Base-by-base conservation (phyloP, 164 flowering plant species). In the Macadamia integrifolia region DNA sequence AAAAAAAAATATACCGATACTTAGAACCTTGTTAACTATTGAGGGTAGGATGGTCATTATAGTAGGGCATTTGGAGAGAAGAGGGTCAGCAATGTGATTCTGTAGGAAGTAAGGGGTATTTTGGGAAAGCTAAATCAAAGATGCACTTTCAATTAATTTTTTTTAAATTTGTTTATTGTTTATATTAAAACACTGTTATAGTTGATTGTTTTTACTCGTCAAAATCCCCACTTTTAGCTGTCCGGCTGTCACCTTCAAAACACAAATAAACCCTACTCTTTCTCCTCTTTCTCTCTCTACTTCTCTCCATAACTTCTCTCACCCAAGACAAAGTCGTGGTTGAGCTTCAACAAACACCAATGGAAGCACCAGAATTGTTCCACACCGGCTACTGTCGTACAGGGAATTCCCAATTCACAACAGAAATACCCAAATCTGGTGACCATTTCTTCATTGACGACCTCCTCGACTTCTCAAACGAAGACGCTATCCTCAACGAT, bases 391-490 rank as follows among this genome's bases (percentile, higher is more conserved):
- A 58, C 64, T 74, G 71, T 75, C 70, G 62, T 8, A 35, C 73
- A 17, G 74, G 66, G 31, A 66, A 49, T 48, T 68, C 76, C 1
- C 84, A 80, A 71, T 70, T 68, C 65, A 17, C 77, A 7, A 72
- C 82, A 8, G 85, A 89, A 57, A 82, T 76, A 60, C 74, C 68
- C 10, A 82, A 83, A 56, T n/a, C 68, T 1, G 81, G 69, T 4
- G 93, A 88, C 58, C 82, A 83, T 72, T 93, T 93, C 77, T 46
- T 78, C 18, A 80, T 93, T 1, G 98, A 93, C 6, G 98, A 91
- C 69, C 88, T 91, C 30, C 80, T 89, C n/a, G 96, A 93, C 76
- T 88, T 91, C 78, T 83, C 97, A 18, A 86, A 84, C 69, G 92
- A 86, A 43, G 95, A 88, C 11, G 72, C 23, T 3, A 66, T 58